These are phyloP conservation scores for Aspergillus cristatus DNA, from an alignment of 495 filamentous ascomycete species.

Conservation along the genomic window DNA sequence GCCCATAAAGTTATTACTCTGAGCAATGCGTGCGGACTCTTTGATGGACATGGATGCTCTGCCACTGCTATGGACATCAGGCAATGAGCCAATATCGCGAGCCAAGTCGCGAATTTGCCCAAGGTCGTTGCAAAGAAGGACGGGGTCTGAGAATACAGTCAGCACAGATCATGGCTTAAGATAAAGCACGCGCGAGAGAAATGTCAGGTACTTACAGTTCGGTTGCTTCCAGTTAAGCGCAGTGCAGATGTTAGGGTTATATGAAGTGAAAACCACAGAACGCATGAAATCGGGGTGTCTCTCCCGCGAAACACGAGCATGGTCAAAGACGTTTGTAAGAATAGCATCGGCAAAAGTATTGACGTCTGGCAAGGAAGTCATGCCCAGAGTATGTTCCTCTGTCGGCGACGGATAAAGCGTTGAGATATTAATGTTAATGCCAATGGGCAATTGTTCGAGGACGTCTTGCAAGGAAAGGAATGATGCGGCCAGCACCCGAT, in stretches of 20 bases:
- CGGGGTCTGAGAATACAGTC: conserved; percentile 54
- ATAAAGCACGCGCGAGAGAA: not conserved
- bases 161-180: not conserved
- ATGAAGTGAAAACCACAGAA: conserved; percentile 85
- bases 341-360: conserved; percentile 81
- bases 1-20: conserved; percentile 97
- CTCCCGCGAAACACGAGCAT: conserved; percentile 69
- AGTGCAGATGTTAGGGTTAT: conserved; percentile 80
- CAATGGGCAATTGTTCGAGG: conserved; percentile 58
- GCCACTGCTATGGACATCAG: conserved; percentile 52
- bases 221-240: conserved; percentile 98
- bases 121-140: conserved; percentile 89
- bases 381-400: conserved; percentile 57
- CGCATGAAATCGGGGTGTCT: conserved; percentile 58
- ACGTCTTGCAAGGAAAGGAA: conserved; percentile 69
- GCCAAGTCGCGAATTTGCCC: conserved; percentile 46
- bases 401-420: conserved; percentile 67
- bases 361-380: conserved; percentile 70
- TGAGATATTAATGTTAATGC: conserved; percentile 79
- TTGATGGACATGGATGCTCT: conserved; percentile 75
- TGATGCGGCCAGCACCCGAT: conserved; percentile 60
- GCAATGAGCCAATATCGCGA: conserved; percentile 28
- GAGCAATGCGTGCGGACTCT: conserved; percentile 86
- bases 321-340: conserved; percentile 78
- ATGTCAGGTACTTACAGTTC: conserved; percentile 82